phyloP scores from a whole-genome alignment of 2,329 filamentous ascomycete species.

The Colletotrichum cordylinicola region DNA sequence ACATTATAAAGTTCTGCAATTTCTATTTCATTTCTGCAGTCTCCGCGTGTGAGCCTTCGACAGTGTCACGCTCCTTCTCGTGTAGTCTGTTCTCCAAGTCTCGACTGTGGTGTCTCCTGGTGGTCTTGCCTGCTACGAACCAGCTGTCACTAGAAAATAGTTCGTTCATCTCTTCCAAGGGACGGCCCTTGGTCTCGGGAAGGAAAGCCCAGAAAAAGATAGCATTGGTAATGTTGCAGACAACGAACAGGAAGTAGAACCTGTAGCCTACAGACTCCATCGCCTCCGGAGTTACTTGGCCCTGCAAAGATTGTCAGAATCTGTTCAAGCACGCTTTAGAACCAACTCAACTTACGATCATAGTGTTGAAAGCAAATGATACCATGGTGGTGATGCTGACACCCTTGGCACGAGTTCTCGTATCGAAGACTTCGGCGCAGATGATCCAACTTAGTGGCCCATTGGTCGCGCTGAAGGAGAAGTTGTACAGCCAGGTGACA shows the following conservation, averaged over 20 bases:
- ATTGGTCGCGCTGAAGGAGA: conserved; percentile 70
- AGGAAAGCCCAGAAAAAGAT: conserved; percentile 66
- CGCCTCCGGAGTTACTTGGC: background rate
- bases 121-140: conserved; percentile 52
- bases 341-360: conserved; percentile 59
- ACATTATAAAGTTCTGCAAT: background rate
- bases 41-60: background rate
- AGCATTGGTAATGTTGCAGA: conserved; percentile 64
- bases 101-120: background rate
- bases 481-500: conserved; percentile 81
- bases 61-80: background rate
- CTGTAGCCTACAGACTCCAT: background rate
- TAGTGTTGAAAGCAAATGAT: conserved; percentile 77
- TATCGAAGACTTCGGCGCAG: conserved; percentile 79
- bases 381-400: conserved; percentile 77
- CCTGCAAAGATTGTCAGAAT: background rate
- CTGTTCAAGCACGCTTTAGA: conserved; percentile 55
- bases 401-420: conserved; percentile 74
- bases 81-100: background rate
- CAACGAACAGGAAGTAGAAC: conserved; percentile 11
- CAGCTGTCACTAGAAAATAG: conserved; percentile 69
- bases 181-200: conserved; percentile 68
- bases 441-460: conserved; percentile 70
- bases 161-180: conserved; percentile 72
- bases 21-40: background rate